phyloP scores from a whole-genome alignment of 495 filamentous ascomycete genomes.

The Durotheca rogersii region DNA sequence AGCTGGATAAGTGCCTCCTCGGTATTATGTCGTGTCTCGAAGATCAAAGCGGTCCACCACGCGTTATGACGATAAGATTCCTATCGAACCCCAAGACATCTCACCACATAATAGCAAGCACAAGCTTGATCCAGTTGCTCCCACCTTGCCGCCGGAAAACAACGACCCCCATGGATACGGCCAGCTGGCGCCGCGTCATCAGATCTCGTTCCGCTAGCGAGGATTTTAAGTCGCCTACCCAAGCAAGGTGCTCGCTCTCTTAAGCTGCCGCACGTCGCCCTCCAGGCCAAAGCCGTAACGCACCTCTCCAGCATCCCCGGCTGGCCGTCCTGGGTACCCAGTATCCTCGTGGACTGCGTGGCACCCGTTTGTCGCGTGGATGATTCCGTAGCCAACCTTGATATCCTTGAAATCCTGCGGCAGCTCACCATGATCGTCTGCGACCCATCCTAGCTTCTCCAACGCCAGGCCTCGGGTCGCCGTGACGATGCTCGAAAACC shows the following conservation, averaged over 20 bases:
- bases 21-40: too few relatives aligned
- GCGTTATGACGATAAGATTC: too few relatives aligned
- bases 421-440: slow-evolving; percentile 7
- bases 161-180: too few relatives aligned
- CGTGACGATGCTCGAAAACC: slow-evolving; percentile 41
- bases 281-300: slow-evolving; percentile 41
- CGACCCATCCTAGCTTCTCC: slow-evolving; percentile 34
- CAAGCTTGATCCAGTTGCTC: too few relatives aligned
- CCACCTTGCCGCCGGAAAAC: too few relatives aligned
- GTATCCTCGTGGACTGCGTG: slow-evolving; percentile 7
- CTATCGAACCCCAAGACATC: too few relatives aligned
- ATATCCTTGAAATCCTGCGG: slow-evolving; percentile 24
- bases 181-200: too few relatives aligned
- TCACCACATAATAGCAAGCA: too few relatives aligned
- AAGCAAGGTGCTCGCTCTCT: slow-evolving; percentile 17
- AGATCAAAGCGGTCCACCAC: too few relatives aligned
- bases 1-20: too few relatives aligned
- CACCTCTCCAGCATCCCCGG: slow-evolving; percentile 19
- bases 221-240: slow-evolving; percentile 32
- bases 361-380: slow-evolving; percentile 15
- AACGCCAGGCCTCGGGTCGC: slow-evolving; percentile 40
- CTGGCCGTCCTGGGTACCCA: slow-evolving; percentile 12
- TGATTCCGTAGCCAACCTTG: slow-evolving; percentile 38
- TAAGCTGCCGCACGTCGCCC: slow-evolving; percentile 34
- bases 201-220: not conserved